These are phyloP conservation scores for Dipodascus geniculatus DNA, from an alignment of 805 yeast species.

Conservation along the genomic window DNA sequence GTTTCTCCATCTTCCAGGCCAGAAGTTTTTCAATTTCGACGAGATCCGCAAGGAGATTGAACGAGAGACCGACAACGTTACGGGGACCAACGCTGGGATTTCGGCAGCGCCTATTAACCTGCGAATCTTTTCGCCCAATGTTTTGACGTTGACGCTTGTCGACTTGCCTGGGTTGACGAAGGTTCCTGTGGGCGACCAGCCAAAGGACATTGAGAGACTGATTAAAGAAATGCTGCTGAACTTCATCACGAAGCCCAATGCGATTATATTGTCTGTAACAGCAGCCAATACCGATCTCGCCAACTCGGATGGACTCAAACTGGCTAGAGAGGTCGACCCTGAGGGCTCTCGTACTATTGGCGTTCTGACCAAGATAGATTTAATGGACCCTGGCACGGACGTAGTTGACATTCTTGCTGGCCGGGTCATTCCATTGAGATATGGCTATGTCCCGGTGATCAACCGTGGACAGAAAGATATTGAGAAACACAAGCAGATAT, in stretches of 20 bases:
- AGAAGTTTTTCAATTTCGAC: constrained; percentile 76
- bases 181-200: constrained; percentile 98
- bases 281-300: constrained; percentile 97
- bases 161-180: constrained; percentile 96
- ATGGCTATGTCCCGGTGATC: constrained; percentile 94
- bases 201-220: constrained; percentile 90
- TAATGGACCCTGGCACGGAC: constrained; percentile 97
- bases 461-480: constrained; percentile 97
- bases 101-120: constrained; percentile 87
- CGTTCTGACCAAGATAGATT: constrained; percentile 88
- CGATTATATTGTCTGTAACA: constrained; percentile 86
- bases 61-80: constrained; percentile 76
- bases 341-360: constrained; percentile 94
- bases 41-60: constrained; percentile 87
- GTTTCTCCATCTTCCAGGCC: constrained; percentile 82
- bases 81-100: constrained; percentile 68
- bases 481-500: constrained; percentile 74
- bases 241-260: constrained; percentile 90
- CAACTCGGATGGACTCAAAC: constrained; percentile 88
- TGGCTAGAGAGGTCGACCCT: constrained; percentile 97
- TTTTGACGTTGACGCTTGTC: constrained; percentile 83
- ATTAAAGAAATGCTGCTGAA: constrained; percentile 88
- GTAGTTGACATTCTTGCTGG: constrained; percentile 93
- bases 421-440: constrained; percentile 85
- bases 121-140: constrained; percentile 88